These are phyloP conservation scores for Aspergillus heteromorphus DNA, from an alignment of 495 filamentous ascomycete genomes.

Conservation along the genomic window DNA sequence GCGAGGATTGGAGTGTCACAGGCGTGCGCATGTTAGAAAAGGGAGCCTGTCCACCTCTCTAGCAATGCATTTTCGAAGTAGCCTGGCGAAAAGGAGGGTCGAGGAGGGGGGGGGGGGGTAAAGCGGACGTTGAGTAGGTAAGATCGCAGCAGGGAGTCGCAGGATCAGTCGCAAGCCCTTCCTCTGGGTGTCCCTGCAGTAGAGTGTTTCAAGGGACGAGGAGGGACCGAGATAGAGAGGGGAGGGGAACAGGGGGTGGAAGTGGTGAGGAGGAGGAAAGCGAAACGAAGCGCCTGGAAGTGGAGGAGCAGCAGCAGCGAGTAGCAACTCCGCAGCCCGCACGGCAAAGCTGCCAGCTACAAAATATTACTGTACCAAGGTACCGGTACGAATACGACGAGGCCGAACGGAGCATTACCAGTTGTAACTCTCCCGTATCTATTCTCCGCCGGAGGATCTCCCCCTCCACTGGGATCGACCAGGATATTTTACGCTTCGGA, in stretches of 20 bases:
- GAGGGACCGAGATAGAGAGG: not conserved
- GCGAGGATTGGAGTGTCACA: not conserved
- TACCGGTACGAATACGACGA: too few relatives aligned
- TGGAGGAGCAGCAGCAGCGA: too few relatives aligned
- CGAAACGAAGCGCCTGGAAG: not conserved
- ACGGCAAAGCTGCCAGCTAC: not conserved
- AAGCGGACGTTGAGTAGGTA: not conserved
- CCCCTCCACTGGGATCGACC: not conserved
- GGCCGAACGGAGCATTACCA: not conserved
- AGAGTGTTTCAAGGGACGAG: not conserved
- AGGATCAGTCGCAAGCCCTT: slow-evolving; percentile 1
- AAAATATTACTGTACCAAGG: too few relatives aligned
- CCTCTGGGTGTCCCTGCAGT: not conserved
- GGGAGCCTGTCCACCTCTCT: not conserved
- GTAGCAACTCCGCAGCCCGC: not conserved
- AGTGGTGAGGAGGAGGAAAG: not conserved
- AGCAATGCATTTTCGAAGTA: not conserved
- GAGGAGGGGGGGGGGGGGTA: not conserved
- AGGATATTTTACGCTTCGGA: not conserved
- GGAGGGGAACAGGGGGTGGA: not conserved
- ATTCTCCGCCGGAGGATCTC: not conserved
- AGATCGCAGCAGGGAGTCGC: not conserved
- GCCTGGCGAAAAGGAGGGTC: not conserved
- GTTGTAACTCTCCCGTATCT: not conserved
- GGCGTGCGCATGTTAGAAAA: not conserved